phyloP scores from a whole-genome alignment of 495 filamentous ascomycete species.

The Lepraria neglecta region DNA sequence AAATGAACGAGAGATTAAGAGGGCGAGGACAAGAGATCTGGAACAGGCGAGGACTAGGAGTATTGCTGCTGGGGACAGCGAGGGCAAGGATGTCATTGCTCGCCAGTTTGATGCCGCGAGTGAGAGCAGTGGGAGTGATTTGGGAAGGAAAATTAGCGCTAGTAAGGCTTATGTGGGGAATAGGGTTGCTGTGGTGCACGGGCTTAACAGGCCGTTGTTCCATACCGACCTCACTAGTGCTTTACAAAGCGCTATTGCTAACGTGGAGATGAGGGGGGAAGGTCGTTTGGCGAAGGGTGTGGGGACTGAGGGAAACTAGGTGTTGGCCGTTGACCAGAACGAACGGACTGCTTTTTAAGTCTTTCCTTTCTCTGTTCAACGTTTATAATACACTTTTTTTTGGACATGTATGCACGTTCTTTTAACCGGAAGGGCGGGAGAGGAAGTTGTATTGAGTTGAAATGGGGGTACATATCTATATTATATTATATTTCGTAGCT shows the following conservation, averaged over 20 bases:
- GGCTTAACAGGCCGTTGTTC: conserved; percentile 86
- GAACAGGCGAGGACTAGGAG: conserved; percentile 33
- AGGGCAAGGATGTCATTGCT: conserved; percentile 31
- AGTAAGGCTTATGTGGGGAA: conserved; percentile 34
- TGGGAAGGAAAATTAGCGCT: conserved; percentile 26
- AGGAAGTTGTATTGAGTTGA: too few relatives aligned
- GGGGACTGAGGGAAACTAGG: background rate
- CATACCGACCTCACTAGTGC: conserved; percentile 92
- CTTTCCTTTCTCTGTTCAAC: too few relatives aligned
- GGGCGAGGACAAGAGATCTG: conserved; percentile 32
- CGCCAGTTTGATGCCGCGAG: conserved; percentile 29
- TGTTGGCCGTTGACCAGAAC: conserved; percentile 16
- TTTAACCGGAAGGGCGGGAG: too few relatives aligned
- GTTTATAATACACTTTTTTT: too few relatives aligned
- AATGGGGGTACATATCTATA: too few relatives aligned
- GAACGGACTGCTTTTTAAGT: background rate
- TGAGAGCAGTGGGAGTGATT: conserved; percentile 23
- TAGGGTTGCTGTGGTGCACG: conserved; percentile 65
- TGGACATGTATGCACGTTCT: too few relatives aligned
- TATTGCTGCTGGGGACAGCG: conserved; percentile 21
- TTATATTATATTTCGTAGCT: too few relatives aligned
- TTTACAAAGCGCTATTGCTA: conserved; percentile 79
- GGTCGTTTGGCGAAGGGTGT: conserved; percentile 15
- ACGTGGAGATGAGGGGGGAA: conserved; percentile 49
- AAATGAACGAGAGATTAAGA: conserved; percentile 51